phyloP scores from a whole-genome alignment of 2,329 filamentous ascomycete genomes.

The Orbilia quercus region DNA sequence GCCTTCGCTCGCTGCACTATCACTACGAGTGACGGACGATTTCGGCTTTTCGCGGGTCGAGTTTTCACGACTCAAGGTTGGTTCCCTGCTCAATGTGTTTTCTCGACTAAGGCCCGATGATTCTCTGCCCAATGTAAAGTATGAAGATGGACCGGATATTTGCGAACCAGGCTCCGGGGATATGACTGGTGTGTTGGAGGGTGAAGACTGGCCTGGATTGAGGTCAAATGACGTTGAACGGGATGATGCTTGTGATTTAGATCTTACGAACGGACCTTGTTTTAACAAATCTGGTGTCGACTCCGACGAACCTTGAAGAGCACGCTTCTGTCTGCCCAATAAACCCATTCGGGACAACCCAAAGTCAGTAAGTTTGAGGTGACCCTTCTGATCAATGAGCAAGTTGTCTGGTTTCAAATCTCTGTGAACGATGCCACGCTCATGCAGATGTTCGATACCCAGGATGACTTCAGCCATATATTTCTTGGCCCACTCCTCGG shows the following conservation, averaged over 20 bases:
- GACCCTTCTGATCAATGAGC: conserved; percentile 94
- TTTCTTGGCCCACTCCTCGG: conserved; percentile 98
- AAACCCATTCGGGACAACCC: conserved; percentile 96
- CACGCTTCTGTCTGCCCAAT: conserved; percentile 93
- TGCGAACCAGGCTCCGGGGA: conserved; percentile 76
- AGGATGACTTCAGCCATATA: conserved; percentile 95
- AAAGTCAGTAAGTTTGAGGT: conserved; percentile 97
- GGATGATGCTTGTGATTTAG: conserved; percentile 86
- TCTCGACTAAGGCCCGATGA: conserved; percentile 65
- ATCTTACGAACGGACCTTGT: conserved; percentile 87
- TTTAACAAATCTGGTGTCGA: conserved; percentile 92
- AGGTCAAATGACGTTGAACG: conserved; percentile 93
- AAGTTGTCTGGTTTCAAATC: conserved; percentile 98
- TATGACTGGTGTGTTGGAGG: conserved; percentile 84
- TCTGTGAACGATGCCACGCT: conserved; percentile 92
- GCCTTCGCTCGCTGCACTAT: conserved; percentile 89
- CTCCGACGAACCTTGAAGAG: conserved; percentile 80
- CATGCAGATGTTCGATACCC: conserved; percentile 96
- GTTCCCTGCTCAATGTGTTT: conserved; percentile 70
- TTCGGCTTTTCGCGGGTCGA: conserved; percentile 53
- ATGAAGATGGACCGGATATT: conserved; percentile 84
- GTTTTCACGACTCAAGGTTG: conserved; percentile 52
- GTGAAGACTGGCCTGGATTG: conserved; percentile 78
- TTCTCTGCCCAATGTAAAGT: conserved; percentile 81
- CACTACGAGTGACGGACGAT: conserved; percentile 84